These are phyloP conservation scores for Withania somnifera DNA, from an alignment of 305 asterid species.

Conservation along the genomic window DNA sequence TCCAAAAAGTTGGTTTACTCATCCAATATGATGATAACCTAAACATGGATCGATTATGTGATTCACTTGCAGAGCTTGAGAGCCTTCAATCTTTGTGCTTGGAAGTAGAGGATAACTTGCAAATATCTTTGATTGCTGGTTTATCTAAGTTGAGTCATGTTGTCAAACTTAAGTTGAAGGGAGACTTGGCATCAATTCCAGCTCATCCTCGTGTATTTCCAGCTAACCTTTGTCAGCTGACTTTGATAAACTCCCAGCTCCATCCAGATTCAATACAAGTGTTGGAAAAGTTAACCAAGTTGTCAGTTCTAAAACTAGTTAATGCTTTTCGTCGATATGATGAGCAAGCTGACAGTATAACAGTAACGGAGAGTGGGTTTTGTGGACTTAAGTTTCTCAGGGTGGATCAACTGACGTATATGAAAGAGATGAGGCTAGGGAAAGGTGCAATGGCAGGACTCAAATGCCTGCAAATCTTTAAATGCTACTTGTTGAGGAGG, in stretches of 20 bases:
- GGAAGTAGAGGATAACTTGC: background rate
- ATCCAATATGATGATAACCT: background rate
- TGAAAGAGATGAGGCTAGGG: background rate
- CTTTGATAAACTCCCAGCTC: background rate
- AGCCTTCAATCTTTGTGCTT: background rate
- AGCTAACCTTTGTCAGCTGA: background rate
- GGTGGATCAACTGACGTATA: background rate
- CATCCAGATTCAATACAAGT: background rate
- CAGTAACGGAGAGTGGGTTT: background rate
- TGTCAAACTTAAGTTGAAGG: background rate
- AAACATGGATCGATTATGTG: background rate
- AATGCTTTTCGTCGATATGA: background rate
- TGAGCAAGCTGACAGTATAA: background rate
- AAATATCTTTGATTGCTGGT: background rate
- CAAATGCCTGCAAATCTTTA: background rate
- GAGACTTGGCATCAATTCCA: background rate
- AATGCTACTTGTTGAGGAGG: background rate
- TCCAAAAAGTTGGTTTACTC: background rate
- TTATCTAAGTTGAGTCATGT: background rate
- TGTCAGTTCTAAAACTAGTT: background rate
- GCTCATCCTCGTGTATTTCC: background rate
- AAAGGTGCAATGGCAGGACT: background rate
- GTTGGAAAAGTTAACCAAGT: background rate
- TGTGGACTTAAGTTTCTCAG: background rate
- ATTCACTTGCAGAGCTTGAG: slow-evolving; percentile 2